Evolutionary conservation across 805 yeast genomes (phyloP), one percentile per base, ranked within the genome.

Genomic region (Yamadazyma scolyti): DNA sequence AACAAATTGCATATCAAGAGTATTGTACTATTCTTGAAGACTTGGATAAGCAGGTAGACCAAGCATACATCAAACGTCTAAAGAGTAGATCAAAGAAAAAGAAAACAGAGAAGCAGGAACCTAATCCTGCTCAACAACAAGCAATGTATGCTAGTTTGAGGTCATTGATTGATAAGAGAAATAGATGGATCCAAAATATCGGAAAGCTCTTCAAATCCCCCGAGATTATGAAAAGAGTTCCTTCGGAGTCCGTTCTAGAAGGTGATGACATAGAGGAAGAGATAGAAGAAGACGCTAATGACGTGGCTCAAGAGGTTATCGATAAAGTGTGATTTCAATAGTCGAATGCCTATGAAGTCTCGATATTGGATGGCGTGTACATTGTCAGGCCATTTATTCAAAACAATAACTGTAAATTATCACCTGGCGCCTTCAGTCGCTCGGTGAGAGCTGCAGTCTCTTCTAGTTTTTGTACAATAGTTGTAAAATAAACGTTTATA

Each of bases 1-100:
- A 84, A 42, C 95, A 85, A 46, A 68, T 93, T 47, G 96, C 97
- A 16, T 93, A 89, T 78, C 96, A 90, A 54, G 98, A 93, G 55
- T 93, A 86, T 55, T 68, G 80, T 36, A 82, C 90, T 9, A 89
- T 93, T 31, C 58, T 88, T 37, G 97, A 93, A 35, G 97, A 93
- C 52, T 67, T 93, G 44, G 97, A 93, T 55, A 93, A 90, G 54
- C 99, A 93, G 58, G 89, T 93, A 21, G 98, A 93, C 53, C 97
- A 86, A 55, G 89, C 95, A 13, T 93, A 89, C 52, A 62, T 83
- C 41, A 83, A 88, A 55, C 68, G 97, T 37, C 72, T 83, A 34
- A 77, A 88, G 46, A 86, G 79, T 6, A 79, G 87, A 34, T 82
- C 73, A 48, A 77, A 75, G 51, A 67, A 75, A 44, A 77, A 77